Evolutionary conservation across 2,329 filamentous ascomycete genomes (phyloP), one percentile per base, ranked within the genome.

Genomic region (Neocatenulostroma microsporum): DNA sequence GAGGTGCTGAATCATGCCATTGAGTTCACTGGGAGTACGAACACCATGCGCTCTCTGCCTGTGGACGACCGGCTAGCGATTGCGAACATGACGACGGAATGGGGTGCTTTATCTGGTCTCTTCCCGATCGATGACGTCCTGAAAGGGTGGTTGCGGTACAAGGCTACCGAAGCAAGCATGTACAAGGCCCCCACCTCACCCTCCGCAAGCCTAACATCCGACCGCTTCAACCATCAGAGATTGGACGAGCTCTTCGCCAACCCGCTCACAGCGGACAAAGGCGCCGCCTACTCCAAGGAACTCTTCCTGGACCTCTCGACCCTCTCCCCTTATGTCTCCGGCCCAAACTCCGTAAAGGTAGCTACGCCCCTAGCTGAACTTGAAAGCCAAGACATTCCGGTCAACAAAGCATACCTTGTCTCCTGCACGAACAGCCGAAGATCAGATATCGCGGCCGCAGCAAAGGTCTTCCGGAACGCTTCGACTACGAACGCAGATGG

Each of bases 1-100:
- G 85, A 94, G 29, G 89, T 95, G 0, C 70, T 95, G 11, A 96
- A 96, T 63, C 86, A 94, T 56, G 78, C 78, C 4, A 80, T 96
- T 42, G 89, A 96, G 55, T 94, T 95, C 53, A 78, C 77, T 0
- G 89, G 88, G 10, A 78, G 80, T 0, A 78, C 85, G 45, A 71
- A 87, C 56, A 94, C 87, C 0, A 74, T 91, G 69, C 55, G 64
- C 28, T 86, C 74, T 51, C 68, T 94, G 1, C 68, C 78, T 0
- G 66, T 94, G 0, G 84, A 91, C 48, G 72, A 81, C 47, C 69
- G 87, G 9, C 60, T 94, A 21, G 80, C 84, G 0, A 84, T 86
- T 41, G 68, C 69, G 4, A 91, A 89, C 57, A 91, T 91, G 84
- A 80, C 80, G 0, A 85, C 80, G 0, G 85, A 91, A 54, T 88